These are phyloP conservation scores for Zoysia pacifica DNA, from an alignment of 176 grass and related monocot species.

Conservation along the genomic window DNA sequence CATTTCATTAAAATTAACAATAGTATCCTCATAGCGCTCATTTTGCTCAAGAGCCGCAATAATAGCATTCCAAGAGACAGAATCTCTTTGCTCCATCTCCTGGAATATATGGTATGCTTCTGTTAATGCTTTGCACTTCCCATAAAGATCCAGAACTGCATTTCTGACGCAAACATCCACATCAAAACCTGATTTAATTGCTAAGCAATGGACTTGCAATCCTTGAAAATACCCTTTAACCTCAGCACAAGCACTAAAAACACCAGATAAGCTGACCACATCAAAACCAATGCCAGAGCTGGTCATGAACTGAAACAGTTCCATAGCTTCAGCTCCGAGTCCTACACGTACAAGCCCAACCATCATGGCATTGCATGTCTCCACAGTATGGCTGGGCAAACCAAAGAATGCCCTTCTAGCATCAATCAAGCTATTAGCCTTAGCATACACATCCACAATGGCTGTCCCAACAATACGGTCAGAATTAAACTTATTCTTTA, in stretches of 20 bases:
- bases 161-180: constrained; percentile 64
- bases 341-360: constrained; percentile 67
- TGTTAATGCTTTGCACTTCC: constrained; percentile 72
- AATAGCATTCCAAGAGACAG: constrained; percentile 79
- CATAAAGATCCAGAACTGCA: constrained; percentile 84
- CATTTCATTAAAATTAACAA: constrained; percentile 75
- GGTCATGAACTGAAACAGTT: constrained; percentile 68
- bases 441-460: constrained; percentile 83
- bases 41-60: constrained; percentile 86
- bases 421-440: constrained; percentile 60
- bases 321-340: constrained; percentile 52
- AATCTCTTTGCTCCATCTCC: constrained; percentile 74
- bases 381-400: constrained; percentile 54
- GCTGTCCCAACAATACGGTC: constrained; percentile 78
- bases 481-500: constrained; percentile 67
- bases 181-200: constrained; percentile 64
- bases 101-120: constrained; percentile 68
- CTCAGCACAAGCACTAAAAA: constrained; percentile 74
- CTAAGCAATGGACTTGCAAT: constrained; percentile 68
- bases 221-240: constrained; percentile 62
- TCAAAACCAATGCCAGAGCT: constrained; percentile 57
- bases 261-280: constrained; percentile 69
- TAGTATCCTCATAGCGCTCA: constrained; percentile 53
- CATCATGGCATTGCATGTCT: constrained; percentile 86
- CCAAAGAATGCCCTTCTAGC: constrained; percentile 64